Evolutionary conservation across 768 basidiomycete genomes (phyloP), one percentile per base, ranked within the genome.

Genomic region (Trametopsis cervina): DNA sequence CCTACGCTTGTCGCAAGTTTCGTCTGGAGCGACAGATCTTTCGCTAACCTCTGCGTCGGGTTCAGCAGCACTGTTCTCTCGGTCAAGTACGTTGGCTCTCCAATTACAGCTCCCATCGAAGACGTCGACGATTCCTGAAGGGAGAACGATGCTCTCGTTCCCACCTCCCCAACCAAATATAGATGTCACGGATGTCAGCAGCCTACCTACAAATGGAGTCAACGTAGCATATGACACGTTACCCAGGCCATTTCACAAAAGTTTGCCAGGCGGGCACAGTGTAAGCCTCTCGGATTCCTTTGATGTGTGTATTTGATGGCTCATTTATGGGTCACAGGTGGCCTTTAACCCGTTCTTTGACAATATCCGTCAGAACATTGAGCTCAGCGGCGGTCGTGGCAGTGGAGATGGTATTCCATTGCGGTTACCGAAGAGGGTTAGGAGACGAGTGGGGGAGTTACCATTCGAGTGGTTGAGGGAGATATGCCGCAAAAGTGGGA

Each of bases 321-420:
- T 46, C 20, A 23, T 17, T 4, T 23, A 24, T 43, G 11, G 25
- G n/a, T 26, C 13, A 18, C 38, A 62, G 59, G 57, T 67, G 27
- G 60, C 83, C 4, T 80, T 74, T 55, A 97, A 95, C 62, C 95
- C 95, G 9, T 98, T 98, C 69, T 97, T 90, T 56, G 94, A 98
- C 65, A 85, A 87, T 57, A 88, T 98, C 57, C 82, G 88, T 33
- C 89, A 92, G 66, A 89, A 91, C 56, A 62, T 81, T 2, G 92
- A 96, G 67, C 78, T 96, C 20, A 77, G 83, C 2, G 46, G 52
- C 6, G 49, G 43, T 4, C 40, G 49, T 11, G 47, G 47, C 2
- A 18, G 29, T 15, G 49, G 49, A 52, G 89, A 92, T 57, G 84
- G 88, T 26, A 94, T 95, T 29, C 81, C 89, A 12, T 78, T 96